Base-by-base conservation (phyloP, 768 basidiomycete genomes). In the Termitomyces sp. region DNA sequence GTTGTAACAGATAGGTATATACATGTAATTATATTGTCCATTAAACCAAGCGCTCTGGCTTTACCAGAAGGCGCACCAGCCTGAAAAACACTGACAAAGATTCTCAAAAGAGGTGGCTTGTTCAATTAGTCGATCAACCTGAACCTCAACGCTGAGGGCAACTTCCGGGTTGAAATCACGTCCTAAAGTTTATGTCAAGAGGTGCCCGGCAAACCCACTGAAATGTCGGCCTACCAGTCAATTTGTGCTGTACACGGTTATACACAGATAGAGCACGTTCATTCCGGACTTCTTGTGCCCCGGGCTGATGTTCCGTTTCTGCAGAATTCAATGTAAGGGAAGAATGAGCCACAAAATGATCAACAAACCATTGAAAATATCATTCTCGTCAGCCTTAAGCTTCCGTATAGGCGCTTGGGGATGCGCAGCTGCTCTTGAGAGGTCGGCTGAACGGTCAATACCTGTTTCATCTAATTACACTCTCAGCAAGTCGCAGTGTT, bases 81-180 rank as follows among this genome's bases (percentile, higher is more conserved):
- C 95, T 61, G 93, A 91, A 78, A 96, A 97, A 68, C 93, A 95
- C 70, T 96, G 95, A 71, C 94, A 97, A 2, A 98, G 83, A 71
- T 98, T 97, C 72, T 98, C 95, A 47, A 98, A 72, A 14, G 92
- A 88, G 4, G 91, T 97, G 5, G 97, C 93, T 71, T 98, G 93
- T 62, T 87, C 82, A 62, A 99, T 98, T 55, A 99, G 78, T 70
- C 90, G 89, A 68, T 95, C 92, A 13, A 99, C 97, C 72, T 99
- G 97, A 10, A 78, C 82, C 28, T 79, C 75, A n/a, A 98, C 91
- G 9, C 80, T 75, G 50, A 98, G 79, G 1, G 79, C 77, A 50
- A 85, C 75, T 5, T 92, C 87, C 0, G 93, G 91, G 68, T 96
- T 91, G 78, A 98, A 98, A 70, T 99, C 97, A 57, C 86, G 87